Conservation (phyloP, 2,329 filamentous ascomycete genomes). For the Colletotrichum shisoi region DNA sequence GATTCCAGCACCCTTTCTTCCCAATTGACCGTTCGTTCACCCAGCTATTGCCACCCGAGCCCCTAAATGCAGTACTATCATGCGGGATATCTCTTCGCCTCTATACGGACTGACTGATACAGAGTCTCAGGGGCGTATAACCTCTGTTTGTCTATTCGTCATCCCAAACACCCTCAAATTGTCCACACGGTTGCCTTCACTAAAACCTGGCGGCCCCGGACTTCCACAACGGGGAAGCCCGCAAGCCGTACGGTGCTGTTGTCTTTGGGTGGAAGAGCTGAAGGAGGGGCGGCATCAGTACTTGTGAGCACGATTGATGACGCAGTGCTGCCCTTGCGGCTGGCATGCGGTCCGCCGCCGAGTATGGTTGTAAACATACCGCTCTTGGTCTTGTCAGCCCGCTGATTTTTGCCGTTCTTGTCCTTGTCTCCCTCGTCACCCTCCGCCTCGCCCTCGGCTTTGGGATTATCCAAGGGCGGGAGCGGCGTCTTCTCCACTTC, state of each 20-base stretch:
- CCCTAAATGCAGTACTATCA: conserved; percentile 10
- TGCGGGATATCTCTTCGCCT: conserved; percentile 1
- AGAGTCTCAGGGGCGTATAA: conserved; percentile 5
- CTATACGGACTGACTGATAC: conserved; percentile 13
- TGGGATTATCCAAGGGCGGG: conserved; percentile 62
- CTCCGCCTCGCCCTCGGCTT: conserved; percentile 52
- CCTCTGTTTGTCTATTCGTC: conserved; percentile 7
- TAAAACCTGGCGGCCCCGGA: conserved; percentile 77
- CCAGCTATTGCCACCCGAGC: not conserved
- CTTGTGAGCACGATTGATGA: conserved; percentile 44
- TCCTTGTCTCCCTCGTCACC: conserved; percentile 54
- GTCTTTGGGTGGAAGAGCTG: conserved; percentile 56
- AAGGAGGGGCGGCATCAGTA: conserved; percentile 53
- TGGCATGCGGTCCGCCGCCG: conserved; percentile 31
- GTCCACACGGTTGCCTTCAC: conserved; percentile 79
- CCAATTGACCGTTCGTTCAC: conserved; percentile 4
- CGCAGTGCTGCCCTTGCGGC: conserved; percentile 48
- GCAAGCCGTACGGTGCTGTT: conserved; percentile 73
- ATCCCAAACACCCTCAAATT: conserved; percentile 45
- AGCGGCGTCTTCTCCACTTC: conserved; percentile 80
- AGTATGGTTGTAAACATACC: conserved; percentile 52
- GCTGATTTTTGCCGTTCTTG: conserved; percentile 52
- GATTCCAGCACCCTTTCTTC: conserved; percentile 17
- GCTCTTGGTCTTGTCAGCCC: conserved; percentile 56
- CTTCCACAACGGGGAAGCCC: conserved; percentile 77